These are phyloP conservation scores for Phanerodontia chrysosporium DNA, from an alignment of 768 basidiomycete genomes.

Conservation along the genomic window DNA sequence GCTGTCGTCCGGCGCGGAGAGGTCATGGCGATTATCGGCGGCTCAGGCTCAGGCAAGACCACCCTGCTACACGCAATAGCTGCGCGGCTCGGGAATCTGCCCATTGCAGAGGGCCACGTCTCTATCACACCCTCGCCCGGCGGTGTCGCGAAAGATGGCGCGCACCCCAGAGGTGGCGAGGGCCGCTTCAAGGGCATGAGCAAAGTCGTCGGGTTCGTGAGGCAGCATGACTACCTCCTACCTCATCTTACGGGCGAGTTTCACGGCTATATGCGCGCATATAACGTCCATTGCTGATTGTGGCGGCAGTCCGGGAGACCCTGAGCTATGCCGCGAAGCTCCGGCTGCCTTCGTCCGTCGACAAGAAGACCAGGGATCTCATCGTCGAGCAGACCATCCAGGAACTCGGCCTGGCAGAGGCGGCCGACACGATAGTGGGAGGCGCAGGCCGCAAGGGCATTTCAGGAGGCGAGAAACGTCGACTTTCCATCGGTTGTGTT, in stretches of 20 bases:
- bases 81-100: constrained; percentile 1
- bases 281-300: not conserved
- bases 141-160: not conserved
- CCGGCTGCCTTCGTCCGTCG: constrained; percentile 4
- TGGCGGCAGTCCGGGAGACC: constrained; percentile 6
- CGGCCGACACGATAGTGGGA: constrained; percentile 40
- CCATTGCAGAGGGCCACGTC: constrained; percentile 7
- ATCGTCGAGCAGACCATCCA: constrained; percentile 12
- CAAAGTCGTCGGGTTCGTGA: constrained; percentile 33
- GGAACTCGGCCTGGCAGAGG: constrained; percentile 39
- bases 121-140: not conserved
- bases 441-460: constrained; percentile 41
- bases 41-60: constrained; percentile 13
- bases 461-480: constrained; percentile 39
- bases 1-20: constrained; percentile 6
- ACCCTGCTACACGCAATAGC: constrained; percentile 13
- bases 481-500: constrained; percentile 40
- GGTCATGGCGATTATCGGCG: constrained; percentile 13
- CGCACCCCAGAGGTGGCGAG: constrained; percentile 2
- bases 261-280: no score
- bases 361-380: not conserved
- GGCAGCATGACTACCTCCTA: constrained; percentile 36
- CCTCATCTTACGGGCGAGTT: constrained; percentile 27
- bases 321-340: constrained; percentile 4
- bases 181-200: constrained; percentile 10